Evolutionary conservation across 768 basidiomycete species (phyloP).

Genomic region (Hortiboletus flavorubellus): DNA sequence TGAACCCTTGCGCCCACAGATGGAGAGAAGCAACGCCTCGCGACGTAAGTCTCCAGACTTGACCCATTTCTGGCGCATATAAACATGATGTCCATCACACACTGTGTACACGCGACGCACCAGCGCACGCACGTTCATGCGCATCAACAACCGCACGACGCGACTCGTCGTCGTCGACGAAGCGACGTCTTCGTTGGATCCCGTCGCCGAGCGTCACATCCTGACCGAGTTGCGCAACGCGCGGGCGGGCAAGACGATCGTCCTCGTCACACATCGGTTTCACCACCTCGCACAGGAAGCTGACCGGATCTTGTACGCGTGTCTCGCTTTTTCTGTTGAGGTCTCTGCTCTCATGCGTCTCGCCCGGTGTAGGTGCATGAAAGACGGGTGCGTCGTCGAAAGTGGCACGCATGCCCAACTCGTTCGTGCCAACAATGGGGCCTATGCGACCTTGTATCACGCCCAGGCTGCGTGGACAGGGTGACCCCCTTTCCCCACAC

Average conservation of each 20-base stretch:
- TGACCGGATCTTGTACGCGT: conserved; percentile 49
- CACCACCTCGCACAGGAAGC: conserved; percentile 47
- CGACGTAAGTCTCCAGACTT: conserved; percentile 38
- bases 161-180: conserved; percentile 56
- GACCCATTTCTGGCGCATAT: background rate
- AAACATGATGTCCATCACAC: background rate
- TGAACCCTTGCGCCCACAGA: conserved; percentile 15
- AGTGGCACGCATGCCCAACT: conserved; percentile 30
- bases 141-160: conserved; percentile 31
- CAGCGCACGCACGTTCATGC: conserved; percentile 48
- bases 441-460: conserved; percentile 29
- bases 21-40: conserved; percentile 48
- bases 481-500: background rate
- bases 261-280: conserved; percentile 57
- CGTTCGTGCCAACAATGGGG: conserved; percentile 15
- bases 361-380: conserved; percentile 27
- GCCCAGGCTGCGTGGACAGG: conserved; percentile 13
- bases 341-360: background rate
- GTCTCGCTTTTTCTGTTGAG: background rate
- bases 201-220: conserved; percentile 49
- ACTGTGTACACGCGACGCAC: no score
- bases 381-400: conserved; percentile 31
- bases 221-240: conserved; percentile 37
- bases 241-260: conserved; percentile 47
- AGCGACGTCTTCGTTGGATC: conserved; percentile 55